A percentile compares a stretch with the other conserved stretches of the same genome.
Conservation (phyloP, 1,284 basidiomycete species). For the Cystobasidium slooffiae region DNA sequence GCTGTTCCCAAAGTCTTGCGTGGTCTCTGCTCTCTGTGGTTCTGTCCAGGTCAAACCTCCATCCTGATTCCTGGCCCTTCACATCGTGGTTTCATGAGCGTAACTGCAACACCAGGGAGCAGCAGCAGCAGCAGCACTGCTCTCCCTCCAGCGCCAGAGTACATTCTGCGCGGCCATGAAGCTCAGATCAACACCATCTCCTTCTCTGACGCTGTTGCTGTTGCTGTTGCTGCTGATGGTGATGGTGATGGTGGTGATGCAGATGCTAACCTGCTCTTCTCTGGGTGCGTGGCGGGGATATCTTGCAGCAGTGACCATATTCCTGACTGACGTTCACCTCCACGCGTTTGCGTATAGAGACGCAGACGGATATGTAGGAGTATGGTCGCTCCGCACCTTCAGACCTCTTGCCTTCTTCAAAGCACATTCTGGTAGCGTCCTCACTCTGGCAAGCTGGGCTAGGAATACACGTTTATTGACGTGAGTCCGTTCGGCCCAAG, state of each 20-base stretch:
- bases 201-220: constrained; percentile 31
- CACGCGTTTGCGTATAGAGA: constrained; percentile 28
- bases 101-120: background rate
- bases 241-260: background rate
- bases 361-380: constrained; percentile 47
- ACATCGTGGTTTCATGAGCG: too few species aligned
- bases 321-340: background rate
- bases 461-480: constrained; percentile 44
- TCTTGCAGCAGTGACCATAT: background rate
- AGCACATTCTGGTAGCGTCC: constrained; percentile 48
- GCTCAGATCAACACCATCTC: constrained; percentile 45
- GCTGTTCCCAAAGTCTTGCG: too few species aligned
- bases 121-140: background rate
- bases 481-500: constrained; percentile 39
- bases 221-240: constrained; percentile 46
- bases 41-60: too few species aligned
- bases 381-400: constrained; percentile 49
- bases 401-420: constrained; percentile 45
- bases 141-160: constrained; percentile 42
- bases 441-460: constrained; percentile 40
- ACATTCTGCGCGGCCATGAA: constrained; percentile 48
- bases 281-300: background rate
- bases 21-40: too few species aligned
- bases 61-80: too few species aligned
- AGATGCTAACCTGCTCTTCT: background rate